Conservation (phyloP, 192 early-diverging fungal genomes). For the Piromyces sp. region DNA sequence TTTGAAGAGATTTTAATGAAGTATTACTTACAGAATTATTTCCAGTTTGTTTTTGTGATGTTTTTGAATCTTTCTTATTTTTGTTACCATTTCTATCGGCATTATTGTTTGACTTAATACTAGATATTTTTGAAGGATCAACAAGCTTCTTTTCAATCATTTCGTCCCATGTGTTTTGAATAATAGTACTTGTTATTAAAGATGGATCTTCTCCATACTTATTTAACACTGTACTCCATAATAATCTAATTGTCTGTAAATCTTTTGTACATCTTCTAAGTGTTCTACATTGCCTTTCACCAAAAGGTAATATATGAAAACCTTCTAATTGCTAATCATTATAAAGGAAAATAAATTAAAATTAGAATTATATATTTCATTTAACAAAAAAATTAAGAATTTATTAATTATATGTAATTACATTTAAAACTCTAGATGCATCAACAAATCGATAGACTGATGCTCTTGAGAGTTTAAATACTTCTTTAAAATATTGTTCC, state of each 20-base stretch:
- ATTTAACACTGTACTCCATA: neutral
- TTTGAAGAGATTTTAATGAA: neutral
- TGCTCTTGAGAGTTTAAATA: too few species aligned
- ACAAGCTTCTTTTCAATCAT: neutral
- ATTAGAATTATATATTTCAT: too few species aligned
- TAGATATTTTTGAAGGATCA: neutral
- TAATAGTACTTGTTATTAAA: neutral
- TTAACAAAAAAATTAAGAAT: too few species aligned
- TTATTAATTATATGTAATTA: too few species aligned
- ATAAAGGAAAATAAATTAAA: too few species aligned
- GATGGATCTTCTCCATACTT: neutral
- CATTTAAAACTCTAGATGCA: neutral
- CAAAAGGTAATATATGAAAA: neutral
- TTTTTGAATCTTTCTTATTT: neutral
- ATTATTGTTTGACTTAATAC: neutral
- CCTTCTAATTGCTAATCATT: neutral
- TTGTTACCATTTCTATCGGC: neutral
- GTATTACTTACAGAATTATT: neutral
- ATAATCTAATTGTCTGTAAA: neutral
- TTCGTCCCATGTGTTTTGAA: neutral
- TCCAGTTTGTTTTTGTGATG: neutral
- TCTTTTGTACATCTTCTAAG: neutral
- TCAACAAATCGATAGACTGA: neutral
- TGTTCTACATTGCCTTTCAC: too few species aligned
- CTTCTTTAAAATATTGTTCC: too few species aligned